phyloP scores from a whole-genome alignment of 192 early-diverging fungal species.

The Backusella macrospora region DNA sequence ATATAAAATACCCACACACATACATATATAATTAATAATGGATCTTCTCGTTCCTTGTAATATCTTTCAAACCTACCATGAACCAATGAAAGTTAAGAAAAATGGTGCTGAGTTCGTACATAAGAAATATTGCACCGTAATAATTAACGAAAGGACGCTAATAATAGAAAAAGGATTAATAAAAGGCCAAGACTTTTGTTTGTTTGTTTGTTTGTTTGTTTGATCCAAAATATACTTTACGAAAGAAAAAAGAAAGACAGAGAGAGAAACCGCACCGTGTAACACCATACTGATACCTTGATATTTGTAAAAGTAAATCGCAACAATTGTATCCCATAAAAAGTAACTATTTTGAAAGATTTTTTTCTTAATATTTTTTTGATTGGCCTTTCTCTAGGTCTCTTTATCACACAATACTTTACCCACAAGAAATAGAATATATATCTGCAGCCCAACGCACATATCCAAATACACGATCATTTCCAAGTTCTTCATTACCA shows the following conservation, averaged over 20 bases:
- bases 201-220: background rate
- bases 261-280: slow-evolving; percentile 78
- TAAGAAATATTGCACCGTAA: slow-evolving; percentile 85
- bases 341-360: slow-evolving; percentile 70
- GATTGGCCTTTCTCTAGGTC: background rate
- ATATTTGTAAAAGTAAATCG: slow-evolving; percentile 64
- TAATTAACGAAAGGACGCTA: slow-evolving; percentile 84
- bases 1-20: slow-evolving; percentile 16
- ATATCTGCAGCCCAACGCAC: slow-evolving; percentile 68
- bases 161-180: background rate
- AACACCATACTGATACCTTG: slow-evolving; percentile 80
- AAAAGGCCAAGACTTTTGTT: slow-evolving; percentile 3
- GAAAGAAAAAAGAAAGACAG: slow-evolving; percentile 73
- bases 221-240: slow-evolving; percentile 48
- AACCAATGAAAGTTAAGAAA: slow-evolving; percentile 94
- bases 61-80: slow-evolving; percentile 38
- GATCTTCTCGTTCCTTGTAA: background rate
- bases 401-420: slow-evolving; percentile 33
- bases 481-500: slow-evolving; percentile 59
- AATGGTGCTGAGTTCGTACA: slow-evolving; percentile 91
- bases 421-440: slow-evolving; percentile 85
- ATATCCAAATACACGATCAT: slow-evolving; percentile 78
- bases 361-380: background rate
- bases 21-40: background rate
- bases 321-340: slow-evolving; percentile 84